A percentile compares a stretch with the other conserved stretches of the same genome.
Conservation (phyloP, 2,329 filamentous ascomycete species). For the Calonectria multiphialidica region DNA sequence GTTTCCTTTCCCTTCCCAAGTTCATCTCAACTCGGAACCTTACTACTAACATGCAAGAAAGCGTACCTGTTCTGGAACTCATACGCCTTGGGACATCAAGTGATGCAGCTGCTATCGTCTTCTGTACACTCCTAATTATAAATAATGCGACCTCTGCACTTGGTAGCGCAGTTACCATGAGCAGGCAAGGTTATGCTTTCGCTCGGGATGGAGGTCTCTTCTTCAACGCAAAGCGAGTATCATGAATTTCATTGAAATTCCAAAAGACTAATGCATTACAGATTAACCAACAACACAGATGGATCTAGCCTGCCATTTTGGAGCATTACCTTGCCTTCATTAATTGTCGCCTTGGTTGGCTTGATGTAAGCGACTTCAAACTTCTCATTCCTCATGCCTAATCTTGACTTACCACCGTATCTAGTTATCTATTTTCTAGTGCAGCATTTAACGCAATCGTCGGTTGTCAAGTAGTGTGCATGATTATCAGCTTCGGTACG, state of each 20-base stretch:
- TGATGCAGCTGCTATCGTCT: slow-evolving; percentile 9
- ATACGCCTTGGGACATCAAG: not conserved
- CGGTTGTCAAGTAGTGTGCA: slow-evolving; percentile 2
- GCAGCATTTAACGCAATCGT: slow-evolving; percentile 11
- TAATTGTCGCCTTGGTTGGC: slow-evolving; percentile 3
- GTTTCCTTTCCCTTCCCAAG: too few species aligned
- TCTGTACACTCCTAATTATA: not conserved
- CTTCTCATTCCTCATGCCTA: too few species aligned
- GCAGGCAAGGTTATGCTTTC: slow-evolving; percentile 7
- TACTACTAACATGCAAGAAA: not conserved
- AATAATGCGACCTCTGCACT: not conserved
- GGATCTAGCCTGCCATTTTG: not conserved
- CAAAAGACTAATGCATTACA: not conserved
- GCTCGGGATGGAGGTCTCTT: slow-evolving; percentile 15
- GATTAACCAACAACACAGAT: not conserved
- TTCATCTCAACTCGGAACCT: too few species aligned
- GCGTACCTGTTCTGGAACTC: slow-evolving; percentile 1
- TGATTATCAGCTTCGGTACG: slow-evolving; percentile 14
- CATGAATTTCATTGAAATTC: not conserved
- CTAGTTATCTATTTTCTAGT: slow-evolving; percentile 9
- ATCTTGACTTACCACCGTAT: not conserved
- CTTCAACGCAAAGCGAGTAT: not conserved
- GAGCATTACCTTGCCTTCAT: slow-evolving; percentile 8
- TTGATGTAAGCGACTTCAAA: too few species aligned
- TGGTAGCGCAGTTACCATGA: not conserved